Evolutionary conservation across 176 grass and related monocot genomes (phyloP), one percentile per base, ranked within the genome.

Genomic region (Themeda triandra): DNA sequence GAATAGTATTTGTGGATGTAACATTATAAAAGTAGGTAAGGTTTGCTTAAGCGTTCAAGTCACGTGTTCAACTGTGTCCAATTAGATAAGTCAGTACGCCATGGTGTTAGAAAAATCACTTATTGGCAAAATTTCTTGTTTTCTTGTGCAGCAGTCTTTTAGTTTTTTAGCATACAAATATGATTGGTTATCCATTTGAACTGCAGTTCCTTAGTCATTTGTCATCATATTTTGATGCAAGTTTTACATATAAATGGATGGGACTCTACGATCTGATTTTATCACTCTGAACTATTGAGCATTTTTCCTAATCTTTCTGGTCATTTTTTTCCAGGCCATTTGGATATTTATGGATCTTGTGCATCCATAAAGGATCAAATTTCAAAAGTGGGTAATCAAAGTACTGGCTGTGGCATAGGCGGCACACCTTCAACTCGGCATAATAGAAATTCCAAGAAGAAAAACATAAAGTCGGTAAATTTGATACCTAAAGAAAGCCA

Each of bases 261-360:
- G 28, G 51, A 51, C 13, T 30, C 11, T 63, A 32, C 65, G 59
- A 60, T 83, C 75, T 75, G 63, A 45, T 46, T 37, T 45, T 80
- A 41, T 77, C 77, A 24, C 62, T 76, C 71, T 82, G 41, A 87
- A 84, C 46, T 45, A 71, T 12, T 73, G 51, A 42, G 39, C 31
- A 37, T 69, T 83, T 73, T 74, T 28, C 39, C 41, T 86, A 63
- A 83, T 83, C 45, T 25, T 71, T 82, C 71, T 44, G 75, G 31
- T 59, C 76, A 36, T 54, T 79, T 44, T n/a, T 58, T 90, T 71
- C 97, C 97, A 96, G 92, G 88, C 70, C 66, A 83, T 88, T 19
- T 87, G 29, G 63, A 80, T 49, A 78, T 33, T 7, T 86, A 78
- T 87, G 85, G 70, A 80, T 87, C 88, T 31, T 92, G 58, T 72